Evolutionary conservation across 208 protist species (phyloP).

Genomic region (Trichomonas vaginalis): DNA sequence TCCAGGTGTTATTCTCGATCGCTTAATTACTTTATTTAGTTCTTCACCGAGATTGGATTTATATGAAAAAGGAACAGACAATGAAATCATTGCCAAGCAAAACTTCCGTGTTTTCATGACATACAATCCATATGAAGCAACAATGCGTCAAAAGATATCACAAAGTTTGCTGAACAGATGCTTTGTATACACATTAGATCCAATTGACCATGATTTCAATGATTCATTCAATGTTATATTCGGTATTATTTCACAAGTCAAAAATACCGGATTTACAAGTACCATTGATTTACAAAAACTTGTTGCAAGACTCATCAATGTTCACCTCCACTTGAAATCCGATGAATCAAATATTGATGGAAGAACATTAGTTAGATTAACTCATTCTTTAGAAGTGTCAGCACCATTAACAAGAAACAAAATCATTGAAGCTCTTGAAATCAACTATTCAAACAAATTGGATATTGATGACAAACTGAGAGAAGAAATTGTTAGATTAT

Average conservation of each 20-base stretch:
- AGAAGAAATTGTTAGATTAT: no score
- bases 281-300: no score
- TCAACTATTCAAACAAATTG: no score
- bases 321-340: no score
- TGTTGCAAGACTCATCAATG: no score
- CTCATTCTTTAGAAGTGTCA: no score
- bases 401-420: no score
- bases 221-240: background rate
- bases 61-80: background rate
- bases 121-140: background rate
- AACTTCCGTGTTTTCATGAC: background rate
- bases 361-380: no score
- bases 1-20: background rate
- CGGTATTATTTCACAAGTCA: background rate
- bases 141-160: background rate
- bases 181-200: background rate
- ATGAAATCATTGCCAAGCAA: background rate
- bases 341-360: no score
- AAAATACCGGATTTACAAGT: background rate
- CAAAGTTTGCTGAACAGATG: background rate
- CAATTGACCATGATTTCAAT: background rate
- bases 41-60: background rate
- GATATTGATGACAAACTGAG: no score
- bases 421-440: no score
- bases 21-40: background rate